Base-by-base conservation (phyloP, 495 filamentous ascomycete genomes). In the Podospora anserina region DNA sequence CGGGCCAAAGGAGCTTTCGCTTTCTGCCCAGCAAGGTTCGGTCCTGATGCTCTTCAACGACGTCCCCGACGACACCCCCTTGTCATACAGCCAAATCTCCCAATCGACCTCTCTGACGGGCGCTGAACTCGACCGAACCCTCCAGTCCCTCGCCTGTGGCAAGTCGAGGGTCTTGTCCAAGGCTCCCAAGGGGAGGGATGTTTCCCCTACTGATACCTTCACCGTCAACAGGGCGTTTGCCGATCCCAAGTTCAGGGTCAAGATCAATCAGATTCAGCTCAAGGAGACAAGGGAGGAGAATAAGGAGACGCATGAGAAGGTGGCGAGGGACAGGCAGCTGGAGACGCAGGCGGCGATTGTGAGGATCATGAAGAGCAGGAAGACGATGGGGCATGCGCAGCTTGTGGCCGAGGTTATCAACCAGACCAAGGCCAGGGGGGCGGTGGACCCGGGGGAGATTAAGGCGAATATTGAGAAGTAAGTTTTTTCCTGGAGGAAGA, bases 301-400 rank as follows among this genome's bases (percentile, higher is more conserved):
- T 77, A 90, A 93, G 77, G 91, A 90, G 72, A 98, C 93, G 2
- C 92, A 97, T 76, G 90, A 97, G 79, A 84, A 91, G 4, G 93
- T 98, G 0, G 90, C 89, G 2, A 89, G 90, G 32, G 96, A 99
- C 73, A 83, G 95, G 27, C 91, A 96, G 74, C 97, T 92, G 70
- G 95, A 99, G 82, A 96, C 92, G 0, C 96, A 99, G 78, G 96
- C 95, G 16, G 96, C 96, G 1, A 94, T 99, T 70, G 95, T 97
- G 69, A 83, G 95, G 16, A 97, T 99, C 72, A 93, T 99, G 93
- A 99, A 99, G 89, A 89, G 88, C 70, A 81, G 92, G 69, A 96
- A 97, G 85, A 87, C 76, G n/a, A 92, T 98, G 78, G 87, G 82
- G 27, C 93, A 97, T 76, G 75, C 83, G 39, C 91, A 95, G 77